Evolutionary conservation across 192 early-diverging fungal genomes (phyloP).

Genomic region (Coemansia sp.): DNA sequence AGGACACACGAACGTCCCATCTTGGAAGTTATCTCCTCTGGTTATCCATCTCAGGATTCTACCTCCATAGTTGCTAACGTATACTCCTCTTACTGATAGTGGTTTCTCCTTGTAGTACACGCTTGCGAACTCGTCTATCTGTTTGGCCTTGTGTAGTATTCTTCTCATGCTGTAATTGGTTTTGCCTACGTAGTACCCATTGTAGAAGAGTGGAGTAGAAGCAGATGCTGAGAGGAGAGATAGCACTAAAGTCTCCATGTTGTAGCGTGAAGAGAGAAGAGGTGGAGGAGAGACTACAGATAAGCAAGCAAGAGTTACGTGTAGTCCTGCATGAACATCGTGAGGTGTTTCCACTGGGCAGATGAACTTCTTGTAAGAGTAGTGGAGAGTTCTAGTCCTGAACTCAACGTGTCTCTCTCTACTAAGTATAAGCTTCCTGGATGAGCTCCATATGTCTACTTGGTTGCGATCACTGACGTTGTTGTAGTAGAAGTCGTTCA

Average conservation of each 20-base stretch:
- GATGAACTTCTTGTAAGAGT: conserved; percentile 2
- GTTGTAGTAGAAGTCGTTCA: neutral
- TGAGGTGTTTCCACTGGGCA: conserved; percentile 6
- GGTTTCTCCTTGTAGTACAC: neutral
- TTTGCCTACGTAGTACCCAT: neutral
- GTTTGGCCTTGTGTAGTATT: neutral
- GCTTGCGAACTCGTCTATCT: neutral
- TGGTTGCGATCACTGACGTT: conserved; percentile 4
- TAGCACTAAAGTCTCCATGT: neutral
- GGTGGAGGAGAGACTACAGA: conserved; percentile 1
- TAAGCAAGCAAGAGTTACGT: neutral
- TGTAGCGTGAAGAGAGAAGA: neutral
- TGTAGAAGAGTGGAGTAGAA: neutral
- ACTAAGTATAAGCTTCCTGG: neutral
- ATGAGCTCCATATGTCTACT: conserved; percentile 5
- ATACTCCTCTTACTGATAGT: neutral
- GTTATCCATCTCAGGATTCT: neutral
- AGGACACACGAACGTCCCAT: neutral
- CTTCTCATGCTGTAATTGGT: neutral
- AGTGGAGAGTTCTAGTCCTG: neutral
- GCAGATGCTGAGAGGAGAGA: neutral
- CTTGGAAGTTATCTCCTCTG: neutral
- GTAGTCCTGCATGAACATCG: neutral
- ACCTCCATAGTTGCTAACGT: neutral
- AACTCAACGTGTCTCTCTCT: neutral